Base-by-base conservation (phyloP, 176 grass and related monocot genomes). In the Tillandsia fasciculata region DNA sequence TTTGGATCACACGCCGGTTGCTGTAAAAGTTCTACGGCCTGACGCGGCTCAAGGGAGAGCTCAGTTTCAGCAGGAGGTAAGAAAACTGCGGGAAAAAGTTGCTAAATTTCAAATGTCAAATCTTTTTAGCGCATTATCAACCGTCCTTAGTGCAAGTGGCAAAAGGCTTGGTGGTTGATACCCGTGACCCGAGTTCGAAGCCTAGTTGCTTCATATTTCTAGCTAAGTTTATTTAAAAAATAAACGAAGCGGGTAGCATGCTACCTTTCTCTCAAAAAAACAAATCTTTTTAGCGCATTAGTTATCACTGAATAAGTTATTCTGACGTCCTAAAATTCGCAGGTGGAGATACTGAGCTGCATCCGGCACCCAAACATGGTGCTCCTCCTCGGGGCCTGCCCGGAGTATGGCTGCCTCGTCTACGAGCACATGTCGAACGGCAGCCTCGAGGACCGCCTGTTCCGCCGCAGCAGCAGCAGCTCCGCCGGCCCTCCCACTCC, bases 301-400 rank as follows among this genome's bases (percentile, higher is more conserved):
- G 28, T 27, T 72, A 26, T 64, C n/a, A 64, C 61, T 20, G 9
- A 26, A 23, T 10, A 9, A 64, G 17, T 11, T 12, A 26, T 65
- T 65, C 9, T 15, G 18, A 50, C n/a, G 12, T 67, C 1, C 52
- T 56, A 13, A 56, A 12, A 56, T 56, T 61, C 1, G 22, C 13
- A 84, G 82, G 76, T 96, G 67, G 92, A 91, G 66, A 85, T 96
- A 67, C 86, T 96, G 5, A 91, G 92, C 78, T 89, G 88, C 83
- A 96, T 96, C 75, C 82, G 88, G 24, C 92, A 96, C 76, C 92
- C 92, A 1, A 83, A 96, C 70, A 96, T 96, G 92, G 92, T 96
- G 63, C 85, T 96, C 88, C 88, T 96, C 68, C 84, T 96, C 12
- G 92, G 88, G 18, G 92, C 88, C 54, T 96, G 88, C 75, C 92